These are phyloP conservation scores for Blastobotrys buckinghamii DNA, from an alignment of 1,139 yeast genomes.

Conservation along the genomic window DNA sequence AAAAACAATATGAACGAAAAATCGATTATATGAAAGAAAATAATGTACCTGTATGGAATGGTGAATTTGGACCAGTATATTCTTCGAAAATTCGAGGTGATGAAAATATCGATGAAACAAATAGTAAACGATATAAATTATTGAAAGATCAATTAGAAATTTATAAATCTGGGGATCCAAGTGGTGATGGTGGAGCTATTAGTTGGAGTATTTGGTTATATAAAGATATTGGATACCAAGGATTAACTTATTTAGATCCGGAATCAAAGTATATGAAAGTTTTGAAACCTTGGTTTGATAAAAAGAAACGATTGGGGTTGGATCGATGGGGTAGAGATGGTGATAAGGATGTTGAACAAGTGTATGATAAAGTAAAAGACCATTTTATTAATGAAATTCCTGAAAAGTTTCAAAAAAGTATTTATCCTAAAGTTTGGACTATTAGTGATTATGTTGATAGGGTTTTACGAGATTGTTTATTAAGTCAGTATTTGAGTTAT, in stretches of 20 bases:
- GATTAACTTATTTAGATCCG: conserved; percentile 41
- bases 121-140: conserved; percentile 37
- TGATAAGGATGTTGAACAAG: conserved; percentile 34
- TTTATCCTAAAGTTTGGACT: conserved; percentile 39
- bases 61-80: conserved; percentile 48
- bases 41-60: conserved; percentile 47
- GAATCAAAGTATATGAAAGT: conserved; percentile 39
- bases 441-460: conserved; percentile 35
- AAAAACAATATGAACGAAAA: conserved; percentile 38
- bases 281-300: conserved; percentile 38
- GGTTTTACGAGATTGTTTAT: conserved; percentile 38
- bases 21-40: conserved; percentile 37
- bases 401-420: conserved; percentile 32
- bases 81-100: conserved; percentile 41
- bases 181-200: conserved; percentile 41
- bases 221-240: conserved; percentile 47
- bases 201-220: conserved; percentile 49
- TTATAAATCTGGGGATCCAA: conserved; percentile 41
- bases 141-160: conserved; percentile 41
- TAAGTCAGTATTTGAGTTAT: conserved; percentile 39
- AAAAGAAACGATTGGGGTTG: conserved; percentile 41
- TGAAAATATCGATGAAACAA: conserved; percentile 34
- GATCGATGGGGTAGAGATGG: conserved; percentile 46
- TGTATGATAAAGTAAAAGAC: conserved; percentile 34
- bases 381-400: conserved; percentile 39